Evolutionary conservation across 2,329 filamentous ascomycete genomes (phyloP).

Genomic region (Pseudocercospora fijiensis): DNA sequence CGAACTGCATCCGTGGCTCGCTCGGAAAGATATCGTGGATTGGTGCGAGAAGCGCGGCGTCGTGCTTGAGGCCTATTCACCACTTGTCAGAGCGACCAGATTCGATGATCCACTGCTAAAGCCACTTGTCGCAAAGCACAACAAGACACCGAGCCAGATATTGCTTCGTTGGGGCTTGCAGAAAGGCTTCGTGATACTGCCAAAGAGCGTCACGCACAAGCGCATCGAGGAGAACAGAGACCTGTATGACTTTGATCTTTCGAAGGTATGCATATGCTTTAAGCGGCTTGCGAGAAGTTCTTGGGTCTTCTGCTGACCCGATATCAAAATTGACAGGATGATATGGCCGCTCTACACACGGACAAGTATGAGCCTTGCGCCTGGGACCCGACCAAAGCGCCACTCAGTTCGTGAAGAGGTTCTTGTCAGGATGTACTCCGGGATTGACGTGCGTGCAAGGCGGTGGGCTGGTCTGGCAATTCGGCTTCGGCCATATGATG

Average conservation of each 20-base stretch:
- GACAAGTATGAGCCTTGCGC: slow-evolving; percentile 57
- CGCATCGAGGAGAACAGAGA: slow-evolving; percentile 56
- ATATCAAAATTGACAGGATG: slow-evolving; percentile 39
- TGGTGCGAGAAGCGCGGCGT: slow-evolving; percentile 65
- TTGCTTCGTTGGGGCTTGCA: slow-evolving; percentile 62
- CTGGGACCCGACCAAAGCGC: slow-evolving; percentile 56
- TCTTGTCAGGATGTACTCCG: not conserved
- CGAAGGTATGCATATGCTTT: slow-evolving; percentile 30
- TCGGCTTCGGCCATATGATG: slow-evolving; percentile 17
- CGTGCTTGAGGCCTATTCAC: slow-evolving; percentile 51
- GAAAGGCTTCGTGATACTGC: slow-evolving; percentile 62
- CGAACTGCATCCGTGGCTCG: slow-evolving; percentile 87
- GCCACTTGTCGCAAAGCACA: slow-evolving; percentile 55
- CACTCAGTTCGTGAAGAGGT: slow-evolving; percentile 17
- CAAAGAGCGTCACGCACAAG: slow-evolving; percentile 58
- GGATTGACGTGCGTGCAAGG: slow-evolving; percentile 17
- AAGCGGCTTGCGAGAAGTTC: not conserved
- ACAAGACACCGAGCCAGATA: slow-evolving; percentile 59
- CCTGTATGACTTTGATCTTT: slow-evolving; percentile 61
- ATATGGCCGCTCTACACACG: slow-evolving; percentile 58
- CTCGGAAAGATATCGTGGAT: slow-evolving; percentile 71
- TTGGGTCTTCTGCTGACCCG: not conserved
- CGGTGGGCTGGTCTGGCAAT: slow-evolving; percentile 22
- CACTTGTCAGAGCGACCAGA: slow-evolving; percentile 44
- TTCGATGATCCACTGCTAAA: slow-evolving; percentile 56